These are phyloP conservation scores for Kluyveromyces aestuarii DNA, from an alignment of 805 yeast genomes.

Conservation along the genomic window DNA sequence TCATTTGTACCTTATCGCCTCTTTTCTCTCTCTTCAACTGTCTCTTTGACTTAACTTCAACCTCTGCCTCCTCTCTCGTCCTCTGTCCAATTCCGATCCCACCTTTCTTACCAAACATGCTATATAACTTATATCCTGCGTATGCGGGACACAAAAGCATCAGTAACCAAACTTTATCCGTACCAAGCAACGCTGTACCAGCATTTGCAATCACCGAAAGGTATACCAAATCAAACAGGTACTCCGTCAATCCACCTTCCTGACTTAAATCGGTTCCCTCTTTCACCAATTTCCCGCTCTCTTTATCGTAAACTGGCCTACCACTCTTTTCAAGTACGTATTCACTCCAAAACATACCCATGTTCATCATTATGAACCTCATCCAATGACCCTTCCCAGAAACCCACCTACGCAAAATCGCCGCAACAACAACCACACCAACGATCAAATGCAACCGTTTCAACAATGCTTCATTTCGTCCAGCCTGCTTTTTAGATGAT, in stretches of 20 bases:
- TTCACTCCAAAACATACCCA: slow-evolving; percentile 31
- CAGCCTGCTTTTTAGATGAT: slow-evolving; percentile 46
- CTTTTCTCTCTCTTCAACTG: slow-evolving; percentile 33
- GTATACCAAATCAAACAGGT: slow-evolving; percentile 46
- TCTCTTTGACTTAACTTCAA: slow-evolving; percentile 30
- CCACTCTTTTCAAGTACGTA: slow-evolving; percentile 41
- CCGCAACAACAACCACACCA: slow-evolving; percentile 18
- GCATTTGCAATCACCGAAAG: slow-evolving; percentile 41
- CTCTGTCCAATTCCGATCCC: slow-evolving; percentile 2
- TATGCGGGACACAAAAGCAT: slow-evolving; percentile 30
- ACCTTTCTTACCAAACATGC: slow-evolving; percentile 24
- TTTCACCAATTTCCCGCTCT: slow-evolving; percentile 29
- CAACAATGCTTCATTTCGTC: slow-evolving; percentile 14
- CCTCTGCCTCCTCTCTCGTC: slow-evolving; percentile 5
- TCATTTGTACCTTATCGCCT: slow-evolving; percentile 30
- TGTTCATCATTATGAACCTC: slow-evolving; percentile 18
- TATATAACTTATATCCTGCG: slow-evolving; percentile 36
- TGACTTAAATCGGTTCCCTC: slow-evolving; percentile 42
- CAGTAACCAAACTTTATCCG: slow-evolving; percentile 41
- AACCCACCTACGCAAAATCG: slow-evolving; percentile 31
- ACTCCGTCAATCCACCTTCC: slow-evolving; percentile 40
- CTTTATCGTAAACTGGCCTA: slow-evolving; percentile 35
- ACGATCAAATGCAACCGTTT: slow-evolving; percentile 16
- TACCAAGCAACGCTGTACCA: slow-evolving; percentile 36
- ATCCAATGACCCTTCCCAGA: slow-evolving; percentile 12